Percentiles rank a stretch among this genome's conserved stretches.
phyloP scores from a whole-genome alignment of 768 basidiomycete genomes.

The Russula virescens region DNA sequence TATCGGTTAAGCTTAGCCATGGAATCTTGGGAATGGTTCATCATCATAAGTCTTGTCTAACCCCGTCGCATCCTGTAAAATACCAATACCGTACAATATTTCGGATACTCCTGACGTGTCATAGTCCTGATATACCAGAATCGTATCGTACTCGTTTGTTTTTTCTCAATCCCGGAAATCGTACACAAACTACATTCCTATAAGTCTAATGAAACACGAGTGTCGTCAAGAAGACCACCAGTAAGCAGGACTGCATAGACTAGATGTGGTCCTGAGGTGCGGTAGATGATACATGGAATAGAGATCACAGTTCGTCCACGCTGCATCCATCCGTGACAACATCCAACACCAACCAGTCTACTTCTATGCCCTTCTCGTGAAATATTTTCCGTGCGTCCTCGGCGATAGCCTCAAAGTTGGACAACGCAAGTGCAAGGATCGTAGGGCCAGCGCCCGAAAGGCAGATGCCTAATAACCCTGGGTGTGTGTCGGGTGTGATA shows the following conservation, averaged over 20 bases:
- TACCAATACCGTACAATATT: neutral
- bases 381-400: conserved; percentile 76
- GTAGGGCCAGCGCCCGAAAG: conserved; percentile 98
- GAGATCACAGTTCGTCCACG: conserved; percentile 22
- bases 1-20: conserved; percentile 12
- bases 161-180: neutral
- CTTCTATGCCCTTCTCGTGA: conserved; percentile 60
- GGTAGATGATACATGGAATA: neutral
- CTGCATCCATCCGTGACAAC: conserved; percentile 45
- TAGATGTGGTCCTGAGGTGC: neutral
- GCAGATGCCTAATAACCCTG: conserved; percentile 95
- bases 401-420: conserved; percentile 79
- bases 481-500: conserved; percentile 84
- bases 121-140: neutral
- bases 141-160: no score
- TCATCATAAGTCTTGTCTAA: neutral
- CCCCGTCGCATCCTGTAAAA: conserved; percentile 3
- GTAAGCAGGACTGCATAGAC: neutral
- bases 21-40: neutral
- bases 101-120: conserved; percentile 4
- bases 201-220: no score
- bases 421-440: conserved; percentile 89
- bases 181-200: neutral
- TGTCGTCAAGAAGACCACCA: neutral
- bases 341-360: conserved; percentile 85